A percentile compares a stretch with the other conserved stretches of the same genome.
Conservation (phyloP, 495 filamentous ascomycete species). For the Xylaria curta region DNA sequence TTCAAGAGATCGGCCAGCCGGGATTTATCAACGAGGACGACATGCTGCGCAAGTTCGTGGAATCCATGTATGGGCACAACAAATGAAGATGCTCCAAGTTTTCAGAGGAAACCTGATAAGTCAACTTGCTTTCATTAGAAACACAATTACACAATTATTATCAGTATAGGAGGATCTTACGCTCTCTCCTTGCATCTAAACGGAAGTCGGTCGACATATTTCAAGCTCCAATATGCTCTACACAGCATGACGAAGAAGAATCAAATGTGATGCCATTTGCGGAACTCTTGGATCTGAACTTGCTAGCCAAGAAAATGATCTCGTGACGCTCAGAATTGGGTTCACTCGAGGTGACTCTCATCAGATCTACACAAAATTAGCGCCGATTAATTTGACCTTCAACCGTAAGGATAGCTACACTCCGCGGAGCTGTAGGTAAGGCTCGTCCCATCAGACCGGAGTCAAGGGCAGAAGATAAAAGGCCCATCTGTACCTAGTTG, state of each 20-base stretch:
- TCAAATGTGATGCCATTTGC: neutral
- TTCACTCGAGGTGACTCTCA: neutral
- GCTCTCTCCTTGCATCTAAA: neutral
- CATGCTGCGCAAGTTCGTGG: neutral
- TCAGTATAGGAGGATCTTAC: neutral
- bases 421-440: neutral
- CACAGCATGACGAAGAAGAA: neutral
- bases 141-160: neutral
- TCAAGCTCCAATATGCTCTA: neutral
- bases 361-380: neutral
- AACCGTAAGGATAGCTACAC: neutral
- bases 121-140: neutral
- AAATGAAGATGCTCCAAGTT: neutral
- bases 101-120: neutral
- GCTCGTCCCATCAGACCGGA: neutral
- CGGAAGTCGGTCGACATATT: neutral
- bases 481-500: neutral
- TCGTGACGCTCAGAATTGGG: neutral
- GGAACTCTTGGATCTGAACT: neutral
- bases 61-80: neutral
- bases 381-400: neutral
- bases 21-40: neutral
- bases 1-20: neutral
- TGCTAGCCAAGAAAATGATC: neutral
- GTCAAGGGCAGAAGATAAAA: neutral